Percentiles rank a stretch among this genome's conserved stretches.
phyloP scores from a whole-genome alignment of 805 yeast genomes.

The Kuraishia hungarica region DNA sequence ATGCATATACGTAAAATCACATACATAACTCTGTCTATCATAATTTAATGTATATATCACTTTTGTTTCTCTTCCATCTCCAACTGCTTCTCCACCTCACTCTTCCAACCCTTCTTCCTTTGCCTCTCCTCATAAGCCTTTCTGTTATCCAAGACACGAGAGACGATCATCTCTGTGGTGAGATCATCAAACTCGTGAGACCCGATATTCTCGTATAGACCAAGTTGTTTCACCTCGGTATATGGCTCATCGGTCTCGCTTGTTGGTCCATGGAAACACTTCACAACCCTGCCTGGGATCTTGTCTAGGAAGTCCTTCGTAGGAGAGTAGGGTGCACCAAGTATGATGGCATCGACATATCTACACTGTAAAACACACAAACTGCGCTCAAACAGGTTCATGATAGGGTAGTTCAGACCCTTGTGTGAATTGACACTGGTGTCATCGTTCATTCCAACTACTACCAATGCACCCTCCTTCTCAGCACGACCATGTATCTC shows the following conservation, averaged over 20 bases:
- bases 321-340: conserved; percentile 60
- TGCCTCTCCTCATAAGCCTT: conserved; percentile 81
- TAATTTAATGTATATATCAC: not conserved
- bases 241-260: conserved; percentile 24
- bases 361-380: conserved; percentile 83
- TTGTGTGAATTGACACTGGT: conserved; percentile 41
- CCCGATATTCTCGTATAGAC: conserved; percentile 32
- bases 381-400: conserved; percentile 81
- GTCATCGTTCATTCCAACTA: conserved; percentile 67
- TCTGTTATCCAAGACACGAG: conserved; percentile 62
- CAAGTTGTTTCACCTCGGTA: conserved; percentile 17
- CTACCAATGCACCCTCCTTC: conserved; percentile 32
- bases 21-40: not conserved
- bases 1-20: not conserved
- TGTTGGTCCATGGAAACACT: conserved; percentile 56
- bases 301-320: conserved; percentile 26
- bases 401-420: conserved; percentile 68
- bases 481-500: conserved; percentile 32
- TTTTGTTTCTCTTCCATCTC: conserved; percentile 12
- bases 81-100: conserved; percentile 36
- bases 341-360: conserved; percentile 70
- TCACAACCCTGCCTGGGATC: conserved; percentile 27
- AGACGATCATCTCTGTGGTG: conserved; percentile 62
- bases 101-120: conserved; percentile 75
- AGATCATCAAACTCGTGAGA: conserved; percentile 56